Evolutionary conservation across 257 asterid species (phyloP), one percentile per base, ranked within the genome.

Genomic region (Gentiana straminea): DNA sequence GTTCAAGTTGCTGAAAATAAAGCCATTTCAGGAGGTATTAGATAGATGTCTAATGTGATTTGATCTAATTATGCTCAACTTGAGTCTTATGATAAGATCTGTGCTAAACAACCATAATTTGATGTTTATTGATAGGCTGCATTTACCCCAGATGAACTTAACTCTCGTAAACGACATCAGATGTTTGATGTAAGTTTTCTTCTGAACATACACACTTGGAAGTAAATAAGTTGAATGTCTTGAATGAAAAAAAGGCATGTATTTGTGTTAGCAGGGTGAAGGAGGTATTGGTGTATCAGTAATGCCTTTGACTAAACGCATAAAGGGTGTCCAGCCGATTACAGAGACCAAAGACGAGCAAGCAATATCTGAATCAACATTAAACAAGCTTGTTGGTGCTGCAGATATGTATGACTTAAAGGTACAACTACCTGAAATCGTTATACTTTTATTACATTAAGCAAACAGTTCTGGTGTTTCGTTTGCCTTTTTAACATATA

Each of bases 311-410:
- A 54, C 68, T 47, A 87, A 84, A 72, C 75, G 72, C 70, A 81
- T 78, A 70, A 79, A 54, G 68, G 93, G 81, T 50, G 47, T 70
- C 62, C 75, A 52, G 46, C 74, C 67, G 54, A 39, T 7, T 45
- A 68, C 64, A 35, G 76, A 82, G 49, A 69, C 72, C 5, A 74
- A 68, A 49, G 81, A 82, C 34, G 94, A 79, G 54, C 86, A 78
- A 65, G 78, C 62, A 62, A 70, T 84, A 58, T 61, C 86, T 11
- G 93, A 87, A 64, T 66, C 93, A 48, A 64, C 94, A 54, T 65
- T 87, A 60, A 87, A 84, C 70, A 87, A 77, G 75, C 82, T 87
- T 70, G 90, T 87, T 34, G 96, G 96, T 75, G 86, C 94, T 50
- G 87, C 65, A 48, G 96, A 87, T 66, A 58, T 70, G 70, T 84